Percentiles rank a stretch among this genome's conserved stretches.
Conservation (phyloP, 257 asterid genomes). For the Jasminum sambac region DNA sequence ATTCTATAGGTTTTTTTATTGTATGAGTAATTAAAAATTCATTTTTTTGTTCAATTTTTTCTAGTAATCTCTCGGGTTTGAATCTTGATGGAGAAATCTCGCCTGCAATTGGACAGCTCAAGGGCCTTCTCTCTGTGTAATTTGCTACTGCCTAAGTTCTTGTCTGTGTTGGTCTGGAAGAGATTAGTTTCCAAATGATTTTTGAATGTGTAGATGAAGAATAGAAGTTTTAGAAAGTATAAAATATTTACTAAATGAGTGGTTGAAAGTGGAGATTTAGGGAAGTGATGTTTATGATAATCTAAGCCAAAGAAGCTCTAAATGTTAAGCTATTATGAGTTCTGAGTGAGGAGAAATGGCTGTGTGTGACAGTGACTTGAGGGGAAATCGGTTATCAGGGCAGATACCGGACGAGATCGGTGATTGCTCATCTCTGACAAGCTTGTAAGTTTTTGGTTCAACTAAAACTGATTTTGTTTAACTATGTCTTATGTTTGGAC, state of each 20-base stretch:
- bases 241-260: too few species aligned
- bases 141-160: background rate
- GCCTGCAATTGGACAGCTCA: constrained; percentile 85
- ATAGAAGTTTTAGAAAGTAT: too few species aligned
- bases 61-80: constrained; percentile 83
- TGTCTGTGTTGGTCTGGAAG: background rate
- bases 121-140: constrained; percentile 67
- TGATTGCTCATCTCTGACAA: constrained; percentile 71
- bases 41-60: background rate
- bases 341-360: background rate
- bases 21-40: constrained; percentile 2
- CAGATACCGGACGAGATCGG: constrained; percentile 99
- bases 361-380: constrained; percentile 55
- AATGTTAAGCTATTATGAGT: background rate
- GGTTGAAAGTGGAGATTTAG: too few species aligned
- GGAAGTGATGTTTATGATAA: too few species aligned
- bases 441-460: constrained; percentile 47
- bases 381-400: constrained; percentile 75
- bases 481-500: background rate
- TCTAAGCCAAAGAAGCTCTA: too few species aligned
- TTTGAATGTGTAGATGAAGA: too few species aligned
- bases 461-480: background rate
- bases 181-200: too few species aligned
- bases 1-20: background rate
- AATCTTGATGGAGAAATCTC: constrained; percentile 95